These are phyloP conservation scores for Onygena corvina DNA, from an alignment of 2,329 filamentous ascomycete species.

Conservation along the genomic window DNA sequence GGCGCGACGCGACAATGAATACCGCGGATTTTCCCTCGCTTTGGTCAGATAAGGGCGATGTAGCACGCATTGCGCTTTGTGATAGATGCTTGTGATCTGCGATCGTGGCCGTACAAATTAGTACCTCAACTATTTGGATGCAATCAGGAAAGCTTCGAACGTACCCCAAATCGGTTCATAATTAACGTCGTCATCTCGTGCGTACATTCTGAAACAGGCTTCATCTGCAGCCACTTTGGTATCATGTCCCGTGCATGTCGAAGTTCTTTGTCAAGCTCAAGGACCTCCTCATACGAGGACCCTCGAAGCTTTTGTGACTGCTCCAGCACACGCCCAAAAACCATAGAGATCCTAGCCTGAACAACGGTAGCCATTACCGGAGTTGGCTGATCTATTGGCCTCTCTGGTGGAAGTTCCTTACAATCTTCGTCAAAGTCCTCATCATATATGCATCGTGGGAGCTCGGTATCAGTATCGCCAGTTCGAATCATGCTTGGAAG, in stretches of 20 bases:
- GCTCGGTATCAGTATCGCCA: conserved; percentile 50
- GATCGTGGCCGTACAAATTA: neutral
- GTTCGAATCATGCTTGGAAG: conserved; percentile 54
- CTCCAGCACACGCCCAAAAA: conserved; percentile 36
- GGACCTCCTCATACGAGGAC: conserved; percentile 47
- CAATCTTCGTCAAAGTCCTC: conserved; percentile 51
- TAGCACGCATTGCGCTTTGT: conserved; percentile 78
- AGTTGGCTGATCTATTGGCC: conserved; percentile 50
- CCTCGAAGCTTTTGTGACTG: conserved; percentile 32
- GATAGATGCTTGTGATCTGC: conserved; percentile 64
- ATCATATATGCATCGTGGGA: conserved; percentile 53
- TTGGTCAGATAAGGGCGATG: conserved; percentile 78
- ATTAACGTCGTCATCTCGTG: conserved; percentile 57
- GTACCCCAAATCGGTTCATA: conserved; percentile 63
- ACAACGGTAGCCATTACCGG: conserved; percentile 40
- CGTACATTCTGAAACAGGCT: conserved; percentile 59
- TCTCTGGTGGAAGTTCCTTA: conserved; percentile 43
- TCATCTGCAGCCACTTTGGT: conserved; percentile 67
- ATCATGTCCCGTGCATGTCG: conserved; percentile 51
- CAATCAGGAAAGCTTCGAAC: conserved; percentile 7
- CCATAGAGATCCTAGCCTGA: conserved; percentile 33
- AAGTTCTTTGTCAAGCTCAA: conserved; percentile 48
- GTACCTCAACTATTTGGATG: conserved; percentile 13
- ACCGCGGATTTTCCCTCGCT: conserved; percentile 65
- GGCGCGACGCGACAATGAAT: conserved; percentile 68